These are phyloP conservation scores for Neurospora pannonica DNA, from an alignment of 495 filamentous ascomycete species.

Conservation along the genomic window DNA sequence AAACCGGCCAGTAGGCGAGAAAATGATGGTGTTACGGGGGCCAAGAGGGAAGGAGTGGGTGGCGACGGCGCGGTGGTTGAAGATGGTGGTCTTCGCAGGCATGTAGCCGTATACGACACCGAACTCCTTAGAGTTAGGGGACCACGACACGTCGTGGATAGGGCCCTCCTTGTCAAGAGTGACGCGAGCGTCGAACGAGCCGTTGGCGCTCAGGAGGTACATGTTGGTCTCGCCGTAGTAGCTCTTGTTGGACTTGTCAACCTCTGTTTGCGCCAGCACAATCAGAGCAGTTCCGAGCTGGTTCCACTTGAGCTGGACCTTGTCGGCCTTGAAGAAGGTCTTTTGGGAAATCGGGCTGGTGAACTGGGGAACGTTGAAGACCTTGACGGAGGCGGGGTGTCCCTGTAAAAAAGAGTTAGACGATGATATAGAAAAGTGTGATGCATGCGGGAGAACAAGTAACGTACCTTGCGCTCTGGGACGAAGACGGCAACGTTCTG, in stretches of 20 bases:
- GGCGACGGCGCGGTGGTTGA: conserved; percentile 74
- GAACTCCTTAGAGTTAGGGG: conserved; percentile 91
- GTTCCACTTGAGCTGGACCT: conserved; percentile 98
- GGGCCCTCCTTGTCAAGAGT: conserved; percentile 94
- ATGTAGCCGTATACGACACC: conserved; percentile 96
- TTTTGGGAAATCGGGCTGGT: conserved; percentile 77
- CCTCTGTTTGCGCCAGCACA: conserved; percentile 94
- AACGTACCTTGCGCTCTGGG: conserved; percentile 80
- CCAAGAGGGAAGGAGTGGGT: conserved; percentile 73
- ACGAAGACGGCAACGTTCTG: conserved; percentile 87
- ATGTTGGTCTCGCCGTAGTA: conserved; percentile 98
- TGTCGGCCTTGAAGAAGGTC: conserved; percentile 98
- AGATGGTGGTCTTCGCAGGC: conserved; percentile 95
- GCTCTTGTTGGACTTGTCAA: conserved; percentile 94
- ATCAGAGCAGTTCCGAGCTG: conserved; percentile 78
- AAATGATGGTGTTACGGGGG: conserved; percentile 89
- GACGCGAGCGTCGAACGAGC: conserved; percentile 84
- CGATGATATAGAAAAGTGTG: conserved; percentile 1
- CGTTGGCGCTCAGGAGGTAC: conserved; percentile 87
- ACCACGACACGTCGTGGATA: conserved; percentile 98
- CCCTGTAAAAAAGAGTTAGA: conserved; percentile 42
- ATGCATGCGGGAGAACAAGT: background rate
- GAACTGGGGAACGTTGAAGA: conserved; percentile 87
- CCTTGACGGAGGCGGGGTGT: conserved; percentile 84
- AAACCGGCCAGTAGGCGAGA: conserved; percentile 89